Base-by-base conservation (phyloP, 2,329 filamentous ascomycete species). In the Pseudocercospora crystallina region DNA sequence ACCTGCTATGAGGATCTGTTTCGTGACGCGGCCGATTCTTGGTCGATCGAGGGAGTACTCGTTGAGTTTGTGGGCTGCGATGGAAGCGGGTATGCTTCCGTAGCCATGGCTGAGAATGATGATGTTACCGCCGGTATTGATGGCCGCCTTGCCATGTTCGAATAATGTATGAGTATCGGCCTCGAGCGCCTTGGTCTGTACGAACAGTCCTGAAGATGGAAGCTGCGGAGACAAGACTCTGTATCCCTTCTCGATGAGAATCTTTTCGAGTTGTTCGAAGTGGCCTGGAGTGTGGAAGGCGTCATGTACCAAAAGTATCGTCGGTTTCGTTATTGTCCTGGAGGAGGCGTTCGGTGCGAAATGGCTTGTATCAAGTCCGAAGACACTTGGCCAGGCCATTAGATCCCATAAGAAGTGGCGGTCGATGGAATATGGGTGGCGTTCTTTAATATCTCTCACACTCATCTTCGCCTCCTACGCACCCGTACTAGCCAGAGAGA, bases 41-140 rank as follows among this genome's bases (percentile, higher is more conserved):
- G 42, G 42, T 15, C 42, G 42, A 45, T 45, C 42, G 14, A 45
- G 42, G 12, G 31, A 45, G 14, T 45, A 36, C 10, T 20, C 31
- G 36, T 45, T 45, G 31, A 45, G 31, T 35, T 33, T n/a, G n/a
- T 35, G 31, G 9, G 42, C 42, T n/a, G 42, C 42, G 5, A n/a
- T 26, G 29, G 31, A n/a, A 10, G 30, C 42, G 15, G 42, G 42
- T 11, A 45, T 45, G 26, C 42, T 36, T 10, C 30, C 42, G 26
- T 45, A 45, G 12, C 42, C 42, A 17, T 45, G 42, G 10, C 31
- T 10, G 12, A 45, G 14, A 15, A 45, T 11, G n/a, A 45, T 31
- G 8, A 45, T 33, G n/a, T 35, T 45, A 5, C 31, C 2, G 9
- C 42, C 33, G 31, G 12, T 36, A 12, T 45, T 33, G 29, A 45